Evolutionary conservation across 2,329 filamentous ascomycete genomes (phyloP), one percentile per base, ranked within the genome.

Genomic region (Stromatinia cepivora): DNA sequence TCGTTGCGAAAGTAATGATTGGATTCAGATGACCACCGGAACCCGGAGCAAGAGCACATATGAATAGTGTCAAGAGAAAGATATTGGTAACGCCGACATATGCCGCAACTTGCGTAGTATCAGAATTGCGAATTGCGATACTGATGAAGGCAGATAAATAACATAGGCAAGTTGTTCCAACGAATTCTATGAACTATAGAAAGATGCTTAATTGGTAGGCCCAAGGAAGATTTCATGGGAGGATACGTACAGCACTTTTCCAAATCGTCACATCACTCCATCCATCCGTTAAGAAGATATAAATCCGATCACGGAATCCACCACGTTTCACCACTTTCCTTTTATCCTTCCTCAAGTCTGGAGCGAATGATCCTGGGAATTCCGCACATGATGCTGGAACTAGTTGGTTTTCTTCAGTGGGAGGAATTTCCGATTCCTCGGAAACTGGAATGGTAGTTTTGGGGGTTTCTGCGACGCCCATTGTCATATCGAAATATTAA

Each of bases 11-110:
- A 0, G 84, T 86, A 58, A 87, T 86, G 4, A 83, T 77, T 1
- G 85, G 85, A 72, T 85, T 87, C 62, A 87, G 79, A 73, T 87
- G 85, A 0, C 82, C 84, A 20, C 84, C 84, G 2, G 82, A 84
- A 0, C 83, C 79, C 0, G 84, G 81, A 0, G 81, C 83, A 34
- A 84, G 81, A 0, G 80, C 80, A 58, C 81, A 84, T 48, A 86
- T 85, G 71, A 86, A 83, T 0, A 87, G 75, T 0, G 82, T 79
- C 20, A 86, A 77, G 20, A 78, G 73, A 9, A 80, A 52, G 0
- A 79, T 70, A 52, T 79, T 80, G 0, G 76, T 71, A 0, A 79
- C 64, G 0, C 76, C 76, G 22, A 79, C 76, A 64, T 79, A 80
- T 9, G 72, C 76, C 1, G 75, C 76, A 3, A 77, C 68, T 54